Conservation (phyloP, 208 protist genomes). For the Crithidia bombi region DNA sequence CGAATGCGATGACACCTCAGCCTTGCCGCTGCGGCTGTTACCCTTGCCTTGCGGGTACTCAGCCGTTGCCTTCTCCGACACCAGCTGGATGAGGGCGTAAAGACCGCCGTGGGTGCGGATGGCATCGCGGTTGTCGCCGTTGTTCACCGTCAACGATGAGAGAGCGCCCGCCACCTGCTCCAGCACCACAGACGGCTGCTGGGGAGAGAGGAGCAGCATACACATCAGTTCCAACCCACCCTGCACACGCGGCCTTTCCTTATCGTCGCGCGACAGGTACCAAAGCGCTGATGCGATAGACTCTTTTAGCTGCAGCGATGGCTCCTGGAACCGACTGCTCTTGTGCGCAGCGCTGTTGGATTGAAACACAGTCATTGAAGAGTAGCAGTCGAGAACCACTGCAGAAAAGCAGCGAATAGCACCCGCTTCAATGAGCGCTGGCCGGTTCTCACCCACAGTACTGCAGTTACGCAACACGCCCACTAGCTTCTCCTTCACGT, state of each 20-base stretch:
- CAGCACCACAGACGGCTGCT: constrained; percentile 76
- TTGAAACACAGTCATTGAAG: constrained; percentile 41
- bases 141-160: constrained; percentile 88
- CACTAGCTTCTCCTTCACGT: constrained; percentile 83
- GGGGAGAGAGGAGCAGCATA: constrained; percentile 62
- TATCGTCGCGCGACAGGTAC: constrained; percentile 91
- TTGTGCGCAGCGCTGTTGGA: constrained; percentile 37
- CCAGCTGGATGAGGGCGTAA: constrained; percentile 63
- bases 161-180: constrained; percentile 91
- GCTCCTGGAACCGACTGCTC: constrained; percentile 55
- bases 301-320: constrained; percentile 85
- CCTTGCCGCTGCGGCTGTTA: constrained; percentile 24
- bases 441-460: constrained; percentile 82
- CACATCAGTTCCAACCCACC: constrained; percentile 87
- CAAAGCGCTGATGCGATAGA: constrained; percentile 88
- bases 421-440: constrained; percentile 53
- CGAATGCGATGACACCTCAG: constrained; percentile 49
- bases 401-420: constrained; percentile 73
- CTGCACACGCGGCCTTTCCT: constrained; percentile 73
- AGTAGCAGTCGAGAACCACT: constrained; percentile 82
- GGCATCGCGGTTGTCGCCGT: constrained; percentile 79
- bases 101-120: constrained; percentile 80
- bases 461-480: constrained; percentile 91
- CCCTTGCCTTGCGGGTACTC: constrained; percentile 58
- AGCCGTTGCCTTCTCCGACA: constrained; percentile 61